These are phyloP conservation scores for Chlorella sp. DNA, from an alignment of 139 green algal species.

Conservation along the genomic window DNA sequence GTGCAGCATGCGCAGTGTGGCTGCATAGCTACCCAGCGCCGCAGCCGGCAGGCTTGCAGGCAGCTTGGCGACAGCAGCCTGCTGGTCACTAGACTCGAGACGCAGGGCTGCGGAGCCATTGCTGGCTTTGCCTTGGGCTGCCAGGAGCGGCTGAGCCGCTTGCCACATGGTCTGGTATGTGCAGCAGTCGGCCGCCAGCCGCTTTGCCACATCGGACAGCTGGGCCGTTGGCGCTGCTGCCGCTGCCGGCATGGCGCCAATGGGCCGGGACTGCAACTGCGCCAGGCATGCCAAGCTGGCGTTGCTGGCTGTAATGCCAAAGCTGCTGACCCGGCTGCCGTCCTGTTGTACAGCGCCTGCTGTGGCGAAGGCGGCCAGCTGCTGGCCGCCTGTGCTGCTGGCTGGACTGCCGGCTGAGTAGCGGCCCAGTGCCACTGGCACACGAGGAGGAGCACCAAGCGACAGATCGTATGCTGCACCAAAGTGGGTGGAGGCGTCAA, in stretches of 20 bases:
- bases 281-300: not conserved
- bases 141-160: not conserved
- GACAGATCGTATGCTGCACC: conserved; percentile 6
- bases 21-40: conserved; percentile 1
- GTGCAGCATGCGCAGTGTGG: conserved; percentile 14
- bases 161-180: conserved; percentile 19
- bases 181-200: conserved; percentile 3
- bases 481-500: conserved; percentile 14
- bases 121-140: not conserved
- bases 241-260: not conserved
- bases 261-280: not conserved
- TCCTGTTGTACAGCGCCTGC: not conserved
- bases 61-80: not conserved
- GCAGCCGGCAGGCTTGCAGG: not conserved
- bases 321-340: conserved; percentile 2
- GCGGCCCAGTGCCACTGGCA: not conserved
- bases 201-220: not conserved
- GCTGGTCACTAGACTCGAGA: not conserved
- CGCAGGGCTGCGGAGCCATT: not conserved
- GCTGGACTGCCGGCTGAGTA: not conserved
- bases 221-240: not conserved
- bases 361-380: not conserved
- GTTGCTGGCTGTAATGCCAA: not conserved
- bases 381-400: not conserved
- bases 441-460: not conserved